Conservation (phyloP, 768 basidiomycete species). For the Russula sp. region DNA sequence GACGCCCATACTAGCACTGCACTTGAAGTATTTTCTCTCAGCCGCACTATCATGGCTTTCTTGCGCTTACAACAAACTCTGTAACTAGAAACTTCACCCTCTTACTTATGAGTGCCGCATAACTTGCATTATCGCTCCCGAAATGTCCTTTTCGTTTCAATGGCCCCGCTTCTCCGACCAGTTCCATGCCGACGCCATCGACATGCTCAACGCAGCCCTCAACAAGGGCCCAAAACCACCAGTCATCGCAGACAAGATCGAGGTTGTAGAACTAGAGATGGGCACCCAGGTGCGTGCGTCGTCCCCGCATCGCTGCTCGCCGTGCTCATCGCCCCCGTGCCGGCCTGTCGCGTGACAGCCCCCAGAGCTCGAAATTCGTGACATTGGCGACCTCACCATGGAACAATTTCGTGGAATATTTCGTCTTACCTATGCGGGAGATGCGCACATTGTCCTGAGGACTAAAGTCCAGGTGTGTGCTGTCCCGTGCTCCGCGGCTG, state of each 20-base stretch:
- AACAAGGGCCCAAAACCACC: conserved; percentile 97
- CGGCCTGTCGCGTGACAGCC: conserved; percentile 48
- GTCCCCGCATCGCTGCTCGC: background rate
- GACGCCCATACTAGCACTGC: background rate
- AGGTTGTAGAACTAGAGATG: conserved; percentile 99
- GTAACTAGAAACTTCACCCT: background rate
- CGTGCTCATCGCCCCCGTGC: background rate
- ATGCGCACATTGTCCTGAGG: conserved; percentile 79
- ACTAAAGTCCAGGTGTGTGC: conserved; percentile 84
- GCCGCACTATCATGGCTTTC: background rate
- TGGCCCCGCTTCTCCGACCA: conserved; percentile 97
- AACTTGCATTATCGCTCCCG: background rate
- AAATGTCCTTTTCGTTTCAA: conserved; percentile 88
- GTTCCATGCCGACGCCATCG: conserved; percentile 93
- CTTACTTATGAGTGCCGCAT: background rate
- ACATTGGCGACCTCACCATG: conserved; percentile 92
- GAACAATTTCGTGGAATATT: conserved; percentile 98
- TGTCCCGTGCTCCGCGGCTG: background rate
- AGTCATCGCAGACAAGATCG: conserved; percentile 94
- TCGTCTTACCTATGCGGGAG: conserved; percentile 88
- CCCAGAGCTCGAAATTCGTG: conserved; percentile 93
- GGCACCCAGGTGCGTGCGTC: conserved; percentile 72
- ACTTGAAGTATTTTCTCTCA: background rate
- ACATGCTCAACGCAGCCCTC: conserved; percentile 94
- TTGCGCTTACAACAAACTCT: background rate